Evolutionary conservation across 1,284 basidiomycete species (phyloP).

Genomic region (Phlebopus sp.): DNA sequence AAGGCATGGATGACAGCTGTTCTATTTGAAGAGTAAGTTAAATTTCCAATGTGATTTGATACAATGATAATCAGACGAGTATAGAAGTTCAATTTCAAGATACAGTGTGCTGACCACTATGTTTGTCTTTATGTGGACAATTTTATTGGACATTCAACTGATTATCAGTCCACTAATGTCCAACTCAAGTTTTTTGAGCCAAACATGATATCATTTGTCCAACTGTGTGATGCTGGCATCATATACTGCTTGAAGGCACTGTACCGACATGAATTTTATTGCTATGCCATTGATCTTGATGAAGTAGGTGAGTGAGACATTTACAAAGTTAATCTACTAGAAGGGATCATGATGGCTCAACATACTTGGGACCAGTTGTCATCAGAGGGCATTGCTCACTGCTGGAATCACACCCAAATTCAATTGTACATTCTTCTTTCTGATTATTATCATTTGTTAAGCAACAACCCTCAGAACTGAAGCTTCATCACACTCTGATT

Average conservation of each 20-base stretch:
- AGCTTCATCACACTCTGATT: not conserved
- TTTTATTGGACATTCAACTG: slow-evolving; percentile 20
- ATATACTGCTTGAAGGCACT: slow-evolving; percentile 34
- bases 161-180: slow-evolving; percentile 17
- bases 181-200: slow-evolving; percentile 27
- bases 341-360: slow-evolving; percentile 29
- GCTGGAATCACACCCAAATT: slow-evolving; percentile 26
- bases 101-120: slow-evolving; percentile 11
- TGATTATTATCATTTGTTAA: too few species aligned
- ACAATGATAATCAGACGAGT: slow-evolving; percentile 18
- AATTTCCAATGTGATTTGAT: too few species aligned
- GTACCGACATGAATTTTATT: slow-evolving; percentile 20
- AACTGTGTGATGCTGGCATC: slow-evolving; percentile 34
- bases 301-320: slow-evolving; percentile 25
- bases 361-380: slow-evolving; percentile 21
- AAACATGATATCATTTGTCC: slow-evolving; percentile 27
- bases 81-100: slow-evolving; percentile 14
- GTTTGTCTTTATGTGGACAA: slow-evolving; percentile 26
- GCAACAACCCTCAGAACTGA: too few species aligned
- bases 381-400: slow-evolving; percentile 22
- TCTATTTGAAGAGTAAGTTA: slow-evolving; percentile 22
- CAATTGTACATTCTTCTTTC: not conserved
- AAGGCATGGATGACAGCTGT: slow-evolving; percentile 26
- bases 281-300: slow-evolving; percentile 25
- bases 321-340: slow-evolving; percentile 30